Evolutionary conservation across 2,329 filamentous ascomycete species (phyloP), one percentile per base, ranked within the genome.

Genomic region (Exophiala viscosa): DNA sequence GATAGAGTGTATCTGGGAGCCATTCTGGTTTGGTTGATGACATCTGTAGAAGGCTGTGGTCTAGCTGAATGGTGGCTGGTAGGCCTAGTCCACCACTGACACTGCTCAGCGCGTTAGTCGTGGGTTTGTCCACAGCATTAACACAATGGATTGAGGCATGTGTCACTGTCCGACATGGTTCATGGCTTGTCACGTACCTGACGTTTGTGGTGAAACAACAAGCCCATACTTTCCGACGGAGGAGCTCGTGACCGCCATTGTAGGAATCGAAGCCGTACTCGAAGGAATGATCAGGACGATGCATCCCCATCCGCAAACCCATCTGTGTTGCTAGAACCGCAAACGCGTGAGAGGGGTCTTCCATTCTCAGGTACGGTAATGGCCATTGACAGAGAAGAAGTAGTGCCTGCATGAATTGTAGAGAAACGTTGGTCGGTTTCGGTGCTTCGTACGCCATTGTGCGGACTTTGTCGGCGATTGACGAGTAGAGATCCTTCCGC

Each of bases 351-450:
- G 42, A 45, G 3, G 42, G 42, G 14, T 45, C 42, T 9, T 45
- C 23, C 6, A 15, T 9, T 34, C n/a, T 18, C 20, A 5, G 5
- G 42, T 15, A 45, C 7, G 42, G 42, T 7, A 45, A 31, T 14
- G 42, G 42, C 42, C 42, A 45, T n/a, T 45, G 42, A 31, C 42
- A 45, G 4, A 45, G 42, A n/a, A 45, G 28, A 20, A 45, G 8
- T 7, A 45, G 23, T 14, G 42, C 42, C 17, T 45, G 42, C 42
- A 45, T 45, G 23, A 31, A 20, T 6, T 45, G 42, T 8, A 45
- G 8, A 7, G 42, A 45, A 5, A 13, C 13, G 10, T 28, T 15
- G 6, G 23, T 23, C 42, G 42, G 42, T 18, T 34, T 9, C 6
- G 33, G 10, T 7, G 42, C 33, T 9, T 45, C 42, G 28, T n/a